Evolutionary conservation across 768 basidiomycete genomes (phyloP).

Genomic region (Suillus sp.): DNA sequence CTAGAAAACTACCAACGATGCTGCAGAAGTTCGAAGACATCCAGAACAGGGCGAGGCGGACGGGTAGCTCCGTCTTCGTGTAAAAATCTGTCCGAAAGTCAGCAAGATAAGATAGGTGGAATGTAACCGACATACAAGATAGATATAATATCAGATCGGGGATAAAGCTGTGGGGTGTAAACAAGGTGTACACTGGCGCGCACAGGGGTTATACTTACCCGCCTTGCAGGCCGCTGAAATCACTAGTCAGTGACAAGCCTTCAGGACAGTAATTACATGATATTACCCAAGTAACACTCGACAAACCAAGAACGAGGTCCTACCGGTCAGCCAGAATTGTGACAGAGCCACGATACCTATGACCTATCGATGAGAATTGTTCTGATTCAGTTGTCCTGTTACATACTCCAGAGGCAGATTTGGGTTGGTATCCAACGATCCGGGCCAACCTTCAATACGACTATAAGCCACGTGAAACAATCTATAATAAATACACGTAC

Average conservation of each 20-base stretch:
- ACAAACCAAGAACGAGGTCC: slow-evolving; percentile 49
- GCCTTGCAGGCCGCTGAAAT: slow-evolving; percentile 44
- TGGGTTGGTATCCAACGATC: slow-evolving; percentile 67
- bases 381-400: not conserved
- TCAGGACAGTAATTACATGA: not conserved
- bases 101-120: not conserved
- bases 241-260: not conserved
- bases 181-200: not conserved
- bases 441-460: slow-evolving; percentile 48
- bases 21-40: slow-evolving; percentile 47
- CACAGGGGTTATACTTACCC: slow-evolving; percentile 33
- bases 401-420: slow-evolving; percentile 53
- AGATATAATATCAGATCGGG: slow-evolving; percentile 64
- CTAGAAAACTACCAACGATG: slow-evolving; percentile 56
- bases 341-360: slow-evolving; percentile 44
- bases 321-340: slow-evolving; percentile 61
- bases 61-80: slow-evolving; percentile 58
- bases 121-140: slow-evolving; percentile 44
- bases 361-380: not conserved
- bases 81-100: slow-evolving; percentile 42
- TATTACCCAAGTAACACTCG: slow-evolving; percentile 50
- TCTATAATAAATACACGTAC: slow-evolving; percentile 31
- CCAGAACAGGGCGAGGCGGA: slow-evolving; percentile 60
- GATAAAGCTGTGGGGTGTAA: slow-evolving; percentile 43
- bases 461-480: not conserved